Conservation (phyloP, 306 rosid species). For the Cucumis cinereus region DNA sequence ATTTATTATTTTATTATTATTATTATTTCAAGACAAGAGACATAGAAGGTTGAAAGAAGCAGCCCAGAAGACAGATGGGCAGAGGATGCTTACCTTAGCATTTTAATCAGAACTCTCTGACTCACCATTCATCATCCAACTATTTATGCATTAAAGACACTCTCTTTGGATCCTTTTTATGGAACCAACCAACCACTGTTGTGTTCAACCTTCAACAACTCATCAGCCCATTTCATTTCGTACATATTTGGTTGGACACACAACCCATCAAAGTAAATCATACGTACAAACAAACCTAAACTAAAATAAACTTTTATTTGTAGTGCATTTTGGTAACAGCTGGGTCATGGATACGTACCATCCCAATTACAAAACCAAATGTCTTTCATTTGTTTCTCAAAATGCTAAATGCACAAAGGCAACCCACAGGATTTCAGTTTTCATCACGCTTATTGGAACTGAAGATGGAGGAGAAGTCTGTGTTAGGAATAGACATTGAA, state of each 20-base stretch:
- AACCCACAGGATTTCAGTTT: not conserved
- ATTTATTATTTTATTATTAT: not conserved
- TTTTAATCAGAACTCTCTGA: not conserved
- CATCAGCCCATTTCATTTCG: not conserved
- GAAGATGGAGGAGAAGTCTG: not conserved
- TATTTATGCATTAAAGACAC: not conserved
- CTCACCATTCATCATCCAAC: not conserved
- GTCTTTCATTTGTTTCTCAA: not conserved
- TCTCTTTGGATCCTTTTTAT: constrained; percentile 6
- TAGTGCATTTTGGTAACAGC: not conserved
- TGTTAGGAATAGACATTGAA: constrained; percentile 63
- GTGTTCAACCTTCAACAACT: not conserved
- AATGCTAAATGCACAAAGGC: not conserved
- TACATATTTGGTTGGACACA: not conserved
- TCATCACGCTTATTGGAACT: not conserved
- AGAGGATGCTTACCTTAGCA: constrained; percentile 1
- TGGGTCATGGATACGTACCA: not conserved
- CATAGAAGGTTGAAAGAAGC: constrained; percentile 4
- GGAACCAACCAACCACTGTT: not conserved
- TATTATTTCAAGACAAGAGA: constrained; percentile 4
- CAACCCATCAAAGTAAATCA: not conserved
- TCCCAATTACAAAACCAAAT: constrained; percentile 12
- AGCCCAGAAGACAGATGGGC: not conserved
- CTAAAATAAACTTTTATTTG: not conserved
- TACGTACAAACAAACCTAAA: not conserved